Evolutionary conservation across 805 yeast species (phyloP), one percentile per base, ranked within the genome.

Genomic region (Saccharomycopsis lassenensis): DNA sequence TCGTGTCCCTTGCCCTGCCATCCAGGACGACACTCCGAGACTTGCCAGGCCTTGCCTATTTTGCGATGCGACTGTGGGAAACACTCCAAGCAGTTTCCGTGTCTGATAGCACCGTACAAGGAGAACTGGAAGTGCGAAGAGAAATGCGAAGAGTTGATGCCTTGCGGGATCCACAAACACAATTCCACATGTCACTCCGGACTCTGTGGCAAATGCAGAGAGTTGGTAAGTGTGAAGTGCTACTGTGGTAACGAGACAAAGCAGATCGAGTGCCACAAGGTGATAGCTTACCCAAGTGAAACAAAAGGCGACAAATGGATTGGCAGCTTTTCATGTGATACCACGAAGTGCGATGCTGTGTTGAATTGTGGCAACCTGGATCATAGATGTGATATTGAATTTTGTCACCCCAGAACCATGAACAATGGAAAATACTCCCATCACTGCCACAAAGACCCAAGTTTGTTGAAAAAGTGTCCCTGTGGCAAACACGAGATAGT

Each of bases 1-100:
- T 70, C 74, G 2, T 86, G 96, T 51, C 57, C 81, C 1, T 58
- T 74, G 3, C 65, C 68, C 11, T 86, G 96, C 52, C 96, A 86
- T 54, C 89, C 95, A 2, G 96, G 95, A 0, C 80, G 86, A 1
- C 95, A 87, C 55, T 74, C 84, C 1, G 62, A 62, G 26, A 62
- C 62, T 18, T 86, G 96, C 59, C 75, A 80, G 10, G 85, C 94
- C 1, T 57, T 79, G 52, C 89, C 93, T 0, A 56, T 61, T 7
- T 57, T 80, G 60, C 58, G 58, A 26, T 86, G 95, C 56, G 61
- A 63, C 20, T 86, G 96, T 61, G 95, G 95, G 1, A 67, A 66
- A 26, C 62, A 69, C 34, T 53, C 63, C 11, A 69, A 68, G 36
- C 91, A 82, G 50, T 57, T 73, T 50, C 87, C 79, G n/a, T 84